These are phyloP conservation scores for Beta vulgaris DNA, from an alignment of 148 eudicot species.

Conservation along the genomic window DNA sequence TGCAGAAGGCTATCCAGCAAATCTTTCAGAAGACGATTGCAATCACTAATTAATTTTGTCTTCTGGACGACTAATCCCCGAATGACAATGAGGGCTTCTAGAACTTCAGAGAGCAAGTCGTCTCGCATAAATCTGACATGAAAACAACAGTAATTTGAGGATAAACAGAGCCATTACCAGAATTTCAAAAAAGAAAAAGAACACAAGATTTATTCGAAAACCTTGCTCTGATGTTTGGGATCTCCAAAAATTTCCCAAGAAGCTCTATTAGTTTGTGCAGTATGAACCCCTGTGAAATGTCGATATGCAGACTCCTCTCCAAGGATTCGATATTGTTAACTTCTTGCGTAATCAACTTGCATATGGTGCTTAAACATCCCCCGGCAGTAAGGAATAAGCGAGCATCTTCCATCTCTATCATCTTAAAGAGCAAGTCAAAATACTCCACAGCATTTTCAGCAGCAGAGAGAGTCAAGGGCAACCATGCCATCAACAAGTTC, in stretches of 20 bases:
- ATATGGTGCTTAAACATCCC: constrained; percentile 74
- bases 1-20: constrained; percentile 91
- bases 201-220: constrained; percentile 22
- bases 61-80: constrained; percentile 97
- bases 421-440: constrained; percentile 89
- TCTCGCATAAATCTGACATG: constrained; percentile 83
- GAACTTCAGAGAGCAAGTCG: constrained; percentile 84
- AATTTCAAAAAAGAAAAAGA: neutral
- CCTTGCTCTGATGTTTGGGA: constrained; percentile 95
- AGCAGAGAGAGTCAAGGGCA: constrained; percentile 89
- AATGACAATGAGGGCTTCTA: constrained; percentile 89
- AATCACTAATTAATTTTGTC: constrained; percentile 94
- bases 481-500: constrained; percentile 83
- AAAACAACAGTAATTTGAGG: constrained; percentile 9
- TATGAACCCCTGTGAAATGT: constrained; percentile 97
- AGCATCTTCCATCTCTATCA: constrained; percentile 97
- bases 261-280: constrained; percentile 99
- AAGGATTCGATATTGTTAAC: constrained; percentile 76
- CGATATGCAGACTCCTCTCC: constrained; percentile 95
- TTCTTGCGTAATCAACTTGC: constrained; percentile 87
- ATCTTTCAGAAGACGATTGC: constrained; percentile 85
- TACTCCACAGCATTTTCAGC: constrained; percentile 98
- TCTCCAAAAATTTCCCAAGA: constrained; percentile 94
- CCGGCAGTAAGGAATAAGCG: constrained; percentile 92
- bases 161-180: constrained; percentile 13